A percentile compares a stretch with the other conserved stretches of the same genome.
Evolutionary conservation across 306 rosid genomes (phyloP).

Genomic region (Medicago arabica): DNA sequence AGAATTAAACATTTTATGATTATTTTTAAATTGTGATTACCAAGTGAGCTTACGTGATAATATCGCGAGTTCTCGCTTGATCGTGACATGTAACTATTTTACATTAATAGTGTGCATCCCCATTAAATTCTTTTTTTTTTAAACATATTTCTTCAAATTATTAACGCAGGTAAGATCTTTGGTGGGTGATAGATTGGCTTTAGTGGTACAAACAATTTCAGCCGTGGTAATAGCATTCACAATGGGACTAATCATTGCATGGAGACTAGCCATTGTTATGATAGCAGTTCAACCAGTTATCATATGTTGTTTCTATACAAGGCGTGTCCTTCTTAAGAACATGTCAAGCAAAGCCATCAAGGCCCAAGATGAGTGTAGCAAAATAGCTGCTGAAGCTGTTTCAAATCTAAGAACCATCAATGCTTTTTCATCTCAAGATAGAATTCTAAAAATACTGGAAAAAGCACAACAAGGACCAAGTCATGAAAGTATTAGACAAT

Average conservation of each 20-base stretch:
- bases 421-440: slow-evolving; percentile 84
- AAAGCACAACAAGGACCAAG: slow-evolving; percentile 77
- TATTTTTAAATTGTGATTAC: no score
- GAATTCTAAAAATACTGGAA: slow-evolving; percentile 78
- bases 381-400: slow-evolving; percentile 94
- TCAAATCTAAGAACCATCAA: slow-evolving; percentile 81
- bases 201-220: slow-evolving; percentile 75
- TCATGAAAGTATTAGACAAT: slow-evolving; percentile 65
- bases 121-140: no score
- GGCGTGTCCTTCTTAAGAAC: slow-evolving; percentile 71
- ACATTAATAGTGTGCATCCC: no score
- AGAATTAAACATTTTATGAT: no score
- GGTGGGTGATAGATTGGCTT: slow-evolving; percentile 84
- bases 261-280: slow-evolving; percentile 83
- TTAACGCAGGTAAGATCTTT: slow-evolving; percentile 73
- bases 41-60: no score
- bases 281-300: slow-evolving; percentile 80
- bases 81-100: no score
- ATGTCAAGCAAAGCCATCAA: slow-evolving; percentile 67
- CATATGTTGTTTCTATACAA: slow-evolving; percentile 69
- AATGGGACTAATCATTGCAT: slow-evolving; percentile 76
- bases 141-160: no score
- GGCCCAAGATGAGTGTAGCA: slow-evolving; percentile 76
- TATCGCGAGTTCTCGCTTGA: no score
- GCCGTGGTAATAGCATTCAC: slow-evolving; percentile 78